These are phyloP conservation scores for Huntiella moniliformis DNA, from an alignment of 2,329 filamentous ascomycete species.

Conservation along the genomic window DNA sequence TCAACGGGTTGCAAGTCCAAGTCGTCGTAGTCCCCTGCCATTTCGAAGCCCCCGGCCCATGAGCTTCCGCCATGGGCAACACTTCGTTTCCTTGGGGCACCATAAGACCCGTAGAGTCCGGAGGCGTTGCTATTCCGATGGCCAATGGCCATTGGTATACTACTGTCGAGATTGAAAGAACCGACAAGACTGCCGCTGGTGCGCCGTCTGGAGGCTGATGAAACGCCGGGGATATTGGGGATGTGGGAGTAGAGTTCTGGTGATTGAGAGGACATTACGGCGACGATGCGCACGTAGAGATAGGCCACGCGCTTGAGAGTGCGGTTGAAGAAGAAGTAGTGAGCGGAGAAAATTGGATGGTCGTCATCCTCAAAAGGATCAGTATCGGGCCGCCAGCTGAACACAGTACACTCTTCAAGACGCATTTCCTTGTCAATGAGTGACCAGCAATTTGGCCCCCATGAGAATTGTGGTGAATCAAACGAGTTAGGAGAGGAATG, in stretches of 20 bases:
- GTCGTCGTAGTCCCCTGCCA: slow-evolving; percentile 4
- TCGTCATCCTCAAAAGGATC: slow-evolving; percentile 87
- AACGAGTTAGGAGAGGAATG: slow-evolving; percentile 21
- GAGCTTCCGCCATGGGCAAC: too few relatives aligned
- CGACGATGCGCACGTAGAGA: slow-evolving; percentile 78
- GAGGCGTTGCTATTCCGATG: not conserved
- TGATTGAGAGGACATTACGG: slow-evolving; percentile 47
- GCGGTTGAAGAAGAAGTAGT: slow-evolving; percentile 98
- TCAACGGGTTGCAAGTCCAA: slow-evolving; percentile 9
- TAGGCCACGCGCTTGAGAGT: slow-evolving; percentile 83
- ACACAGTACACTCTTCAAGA: slow-evolving; percentile 71
- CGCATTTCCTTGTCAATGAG: slow-evolving; percentile 90
- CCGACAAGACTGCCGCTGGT: not conserved
- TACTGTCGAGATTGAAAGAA: slow-evolving; percentile 1
- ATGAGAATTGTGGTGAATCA: slow-evolving; percentile 25
- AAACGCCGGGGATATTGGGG: not conserved
- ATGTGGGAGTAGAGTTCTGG: slow-evolving; percentile 25
- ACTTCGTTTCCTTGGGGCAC: too few relatives aligned
- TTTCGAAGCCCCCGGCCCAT: not conserved
- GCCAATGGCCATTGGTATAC: slow-evolving; percentile 5
- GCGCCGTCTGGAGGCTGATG: slow-evolving; percentile 1
- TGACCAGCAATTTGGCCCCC: slow-evolving; percentile 84
- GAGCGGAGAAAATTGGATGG: slow-evolving; percentile 81
- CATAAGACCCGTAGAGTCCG: not conserved
- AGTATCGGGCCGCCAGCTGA: slow-evolving; percentile 73